Conservation (phyloP, 1,284 basidiomycete genomes). For the Fomitopsis pinicola region DNA sequence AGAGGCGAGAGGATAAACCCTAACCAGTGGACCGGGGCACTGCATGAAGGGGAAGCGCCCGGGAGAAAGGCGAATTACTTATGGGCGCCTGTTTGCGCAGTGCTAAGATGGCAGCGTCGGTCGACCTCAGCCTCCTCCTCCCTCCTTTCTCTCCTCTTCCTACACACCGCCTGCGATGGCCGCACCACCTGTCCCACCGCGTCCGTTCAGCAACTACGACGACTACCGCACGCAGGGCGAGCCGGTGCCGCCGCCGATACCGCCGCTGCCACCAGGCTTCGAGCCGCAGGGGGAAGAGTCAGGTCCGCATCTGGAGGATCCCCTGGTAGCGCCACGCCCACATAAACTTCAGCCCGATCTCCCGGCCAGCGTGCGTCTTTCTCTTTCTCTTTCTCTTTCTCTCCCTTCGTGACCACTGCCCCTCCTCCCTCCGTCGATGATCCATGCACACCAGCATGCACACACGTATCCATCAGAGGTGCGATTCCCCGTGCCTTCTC, state of each 20-base stretch:
- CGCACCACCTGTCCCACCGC: slow-evolving; percentile 25
- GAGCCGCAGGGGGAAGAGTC: too few species aligned
- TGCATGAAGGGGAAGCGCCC: background rate
- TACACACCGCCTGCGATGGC: slow-evolving; percentile 11
- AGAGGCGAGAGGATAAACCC: background rate
- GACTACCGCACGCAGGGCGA: slow-evolving; percentile 4
- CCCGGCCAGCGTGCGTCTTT: slow-evolving; percentile 54
- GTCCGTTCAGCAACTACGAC: slow-evolving; percentile 25
- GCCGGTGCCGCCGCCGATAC: slow-evolving; percentile 32
- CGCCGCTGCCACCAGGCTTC: slow-evolving; percentile 39
- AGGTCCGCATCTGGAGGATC: slow-evolving; percentile 49
- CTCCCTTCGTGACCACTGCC: slow-evolving; percentile 4
- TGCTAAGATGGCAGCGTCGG: too few species aligned
- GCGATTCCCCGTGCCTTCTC: background rate
- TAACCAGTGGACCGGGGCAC: background rate
- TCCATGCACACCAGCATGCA: background rate
- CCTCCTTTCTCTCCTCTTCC: too few species aligned
- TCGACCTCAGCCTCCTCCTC: too few species aligned
- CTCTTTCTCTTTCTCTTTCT: slow-evolving; percentile 9
- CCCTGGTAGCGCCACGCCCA: slow-evolving; percentile 65
- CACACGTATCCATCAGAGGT: background rate
- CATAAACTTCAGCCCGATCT: slow-evolving; percentile 58
- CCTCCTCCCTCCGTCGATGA: background rate
- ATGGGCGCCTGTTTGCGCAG: background rate
- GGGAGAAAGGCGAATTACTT: background rate